A percentile compares a stretch with the other conserved stretches of the same genome.
Evolutionary conservation across 2,329 filamentous ascomycete species (phyloP).

Genomic region (Ceratocystiopsis sp.): DNA sequence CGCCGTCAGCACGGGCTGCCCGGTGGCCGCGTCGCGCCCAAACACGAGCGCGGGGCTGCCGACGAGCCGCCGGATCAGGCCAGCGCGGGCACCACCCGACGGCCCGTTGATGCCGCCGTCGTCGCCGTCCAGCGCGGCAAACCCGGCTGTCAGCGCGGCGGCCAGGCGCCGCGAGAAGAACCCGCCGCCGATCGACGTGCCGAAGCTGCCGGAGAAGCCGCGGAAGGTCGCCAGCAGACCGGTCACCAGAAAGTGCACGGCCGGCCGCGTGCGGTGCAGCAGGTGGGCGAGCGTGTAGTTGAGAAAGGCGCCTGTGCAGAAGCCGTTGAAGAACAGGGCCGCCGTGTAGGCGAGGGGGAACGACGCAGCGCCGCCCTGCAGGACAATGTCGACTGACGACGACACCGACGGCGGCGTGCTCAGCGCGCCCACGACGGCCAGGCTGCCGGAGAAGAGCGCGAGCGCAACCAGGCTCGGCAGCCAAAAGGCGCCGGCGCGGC

Average conservation of each 20-base stretch:
- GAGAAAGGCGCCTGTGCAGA: conserved; percentile 52
- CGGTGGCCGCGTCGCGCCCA: conserved; percentile 15
- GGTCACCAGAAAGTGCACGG: conserved; percentile 58
- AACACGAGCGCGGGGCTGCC: conserved; percentile 35
- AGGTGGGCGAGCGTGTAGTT: conserved; percentile 74
- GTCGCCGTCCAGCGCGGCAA: conserved; percentile 27
- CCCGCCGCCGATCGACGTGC: conserved; percentile 62
- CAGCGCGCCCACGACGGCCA: conserved; percentile 35
- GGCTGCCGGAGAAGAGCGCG: conserved; percentile 33
- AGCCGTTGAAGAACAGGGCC: conserved; percentile 51
- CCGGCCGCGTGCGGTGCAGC: conserved; percentile 49
- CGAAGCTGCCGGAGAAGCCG: conserved; percentile 67
- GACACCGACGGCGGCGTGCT: conserved; percentile 22
- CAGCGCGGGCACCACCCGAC: conserved; percentile 15
- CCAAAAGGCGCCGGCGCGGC: conserved; percentile 57
- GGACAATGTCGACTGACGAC: conserved; percentile 14
- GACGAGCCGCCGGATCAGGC: conserved; percentile 29
- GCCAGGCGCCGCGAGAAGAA: conserved; percentile 49
- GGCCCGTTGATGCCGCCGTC: conserved; percentile 12
- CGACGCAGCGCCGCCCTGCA: conserved; percentile 28
- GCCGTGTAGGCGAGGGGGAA: conserved; percentile 36
- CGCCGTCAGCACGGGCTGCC: conserved; percentile 14
- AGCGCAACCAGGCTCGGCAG: conserved; percentile 42
- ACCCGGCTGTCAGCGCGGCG: conserved; percentile 36
- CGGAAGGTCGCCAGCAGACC: conserved; percentile 65